Evolutionary conservation across 345 rosid species (phyloP), one percentile per base, ranked within the genome.

Genomic region (Salix viminalis): DNA sequence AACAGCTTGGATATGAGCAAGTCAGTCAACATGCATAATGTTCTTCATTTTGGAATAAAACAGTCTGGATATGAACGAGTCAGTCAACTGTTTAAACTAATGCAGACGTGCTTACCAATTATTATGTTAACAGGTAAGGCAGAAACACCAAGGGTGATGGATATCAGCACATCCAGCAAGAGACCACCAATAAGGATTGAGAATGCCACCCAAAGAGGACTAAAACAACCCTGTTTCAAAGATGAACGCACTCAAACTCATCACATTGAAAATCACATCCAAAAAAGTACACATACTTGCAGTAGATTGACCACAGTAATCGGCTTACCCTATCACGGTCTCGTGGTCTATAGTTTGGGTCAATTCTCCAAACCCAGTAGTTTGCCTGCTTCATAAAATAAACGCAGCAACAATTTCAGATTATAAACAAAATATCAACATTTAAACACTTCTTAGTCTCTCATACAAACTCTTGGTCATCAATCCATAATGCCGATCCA

Each of bases 201-300:
- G 83, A 92, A 94, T 65, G 97, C 98, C 73, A 94, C 91, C 97
- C 98, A 92, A 4, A 94, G 93, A 5, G 96, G 96, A 78, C 91
- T 89, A 78, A 90, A 85, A 80, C 97, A 94, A 36, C 90, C 91
- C 96, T 91, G 88, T 52, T 72, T 71, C 67, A 65, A 52, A 73
- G 32, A 79, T 58, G 23, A 78, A 64, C 69, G 21, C 52, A 65
- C 5, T 13, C 60, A 76, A 52, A 65, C 46, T 70, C 70, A 61
- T 52, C 21, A 44, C 10, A 74, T 76, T 28, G 42, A 74, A 70
- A 9, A 46, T 23, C 62, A 16, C 46, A 71, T 65, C 66, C 67
- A 69, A 28, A 32, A 70, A 70, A 69, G 36, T 3, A 61, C 13
- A 76, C 75, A 32, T 69, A 81, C 28, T 44, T 10, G 76, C 24